Base-by-base conservation (phyloP, 805 yeast species). In the Saturnispora quitensis region DNA sequence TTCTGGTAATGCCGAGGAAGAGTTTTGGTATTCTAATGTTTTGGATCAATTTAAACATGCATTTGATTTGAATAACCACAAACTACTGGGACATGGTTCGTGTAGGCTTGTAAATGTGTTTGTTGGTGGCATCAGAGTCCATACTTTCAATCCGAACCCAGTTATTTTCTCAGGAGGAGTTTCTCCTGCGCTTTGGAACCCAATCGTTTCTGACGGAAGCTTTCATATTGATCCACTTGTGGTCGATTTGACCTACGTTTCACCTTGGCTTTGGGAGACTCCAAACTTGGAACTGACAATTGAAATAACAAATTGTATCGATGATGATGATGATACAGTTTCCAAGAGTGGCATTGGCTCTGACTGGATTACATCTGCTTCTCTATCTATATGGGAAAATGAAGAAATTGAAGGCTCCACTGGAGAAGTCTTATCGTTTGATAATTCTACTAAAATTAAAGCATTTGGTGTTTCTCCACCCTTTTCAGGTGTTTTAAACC, bases 81-180 rank as follows among this genome's bases (percentile, higher is more conserved):
- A 59, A 5, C 69, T 77, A 17, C 61, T 66, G 12, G 86, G 86
- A 6, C 84, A 81, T 62, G 93, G 93, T 0, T 90, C 95, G 1
- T 72, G 81, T 46, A 75, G 96, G 52, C 70, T 80, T 25, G 71
- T 86, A 15, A 80, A 83, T 57, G 79, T 86, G 4, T 82, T 71
- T 56, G 68, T 84, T 45, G 75, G 82, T 57, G 87, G 77, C 31
- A 58, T 72, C 25, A 73, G 84, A 48, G 76, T 87, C 7, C 83
- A 83, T 2, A 69, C 81, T 3, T 76, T 76, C 28, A 70, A 81
- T 25, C 95, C 96, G 2, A 80, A 77, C 57, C 90, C 91, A 1
- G 78, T 82, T 7, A 75, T 89, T 15, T 89, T 74, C 68, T 81
- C 95, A 1, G 96, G 96, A 6, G 96, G 95, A 2, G 68, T 82